Conservation (phyloP, 1,284 basidiomycete genomes). For the Mrakiaceae sp. region DNA sequence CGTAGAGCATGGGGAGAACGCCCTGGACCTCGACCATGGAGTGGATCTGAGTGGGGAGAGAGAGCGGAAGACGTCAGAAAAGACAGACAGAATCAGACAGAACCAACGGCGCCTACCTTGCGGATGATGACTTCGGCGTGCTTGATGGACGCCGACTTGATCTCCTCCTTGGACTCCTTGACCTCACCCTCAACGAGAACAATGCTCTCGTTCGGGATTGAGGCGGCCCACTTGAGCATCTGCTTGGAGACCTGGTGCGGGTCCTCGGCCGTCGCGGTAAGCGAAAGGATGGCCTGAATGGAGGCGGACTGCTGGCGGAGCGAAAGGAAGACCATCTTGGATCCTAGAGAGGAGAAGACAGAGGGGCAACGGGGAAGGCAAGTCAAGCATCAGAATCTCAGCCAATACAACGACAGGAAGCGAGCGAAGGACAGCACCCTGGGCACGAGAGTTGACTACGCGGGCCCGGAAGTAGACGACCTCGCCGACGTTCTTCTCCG, state of each 20-base stretch:
- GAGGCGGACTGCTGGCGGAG: slow-evolving; percentile 82
- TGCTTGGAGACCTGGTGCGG: slow-evolving; percentile 84
- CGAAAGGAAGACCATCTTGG: slow-evolving; percentile 89
- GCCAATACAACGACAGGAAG: neutral
- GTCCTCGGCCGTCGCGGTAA: slow-evolving; percentile 39
- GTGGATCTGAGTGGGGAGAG: slow-evolving; percentile 50
- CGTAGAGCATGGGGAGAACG: slow-evolving; percentile 76
- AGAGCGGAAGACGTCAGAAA: neutral
- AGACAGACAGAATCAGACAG: neutral
- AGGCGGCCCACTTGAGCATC: slow-evolving; percentile 88
- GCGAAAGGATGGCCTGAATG: slow-evolving; percentile 74
- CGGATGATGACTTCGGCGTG: slow-evolving; percentile 80
- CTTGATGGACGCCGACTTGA: slow-evolving; percentile 81
- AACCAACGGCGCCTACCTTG: slow-evolving; percentile 45
- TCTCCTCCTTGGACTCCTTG: slow-evolving; percentile 68
- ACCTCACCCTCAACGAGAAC: slow-evolving; percentile 77
- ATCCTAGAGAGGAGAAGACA: slow-evolving; percentile 29
- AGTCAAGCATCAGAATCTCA: neutral
- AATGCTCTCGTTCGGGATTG: slow-evolving; percentile 76
- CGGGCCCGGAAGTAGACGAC: slow-evolving; percentile 76
- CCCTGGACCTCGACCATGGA: slow-evolving; percentile 62
- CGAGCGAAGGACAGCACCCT: slow-evolving; percentile 44
- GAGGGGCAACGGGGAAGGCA: neutral
- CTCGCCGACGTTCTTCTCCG: slow-evolving; percentile 59
- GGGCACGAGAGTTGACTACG: slow-evolving; percentile 81